Percentiles rank a stretch among this genome's conserved stretches.
Conservation (phyloP, 73 alveolate species). For the Paramecium sonneborni region DNA sequence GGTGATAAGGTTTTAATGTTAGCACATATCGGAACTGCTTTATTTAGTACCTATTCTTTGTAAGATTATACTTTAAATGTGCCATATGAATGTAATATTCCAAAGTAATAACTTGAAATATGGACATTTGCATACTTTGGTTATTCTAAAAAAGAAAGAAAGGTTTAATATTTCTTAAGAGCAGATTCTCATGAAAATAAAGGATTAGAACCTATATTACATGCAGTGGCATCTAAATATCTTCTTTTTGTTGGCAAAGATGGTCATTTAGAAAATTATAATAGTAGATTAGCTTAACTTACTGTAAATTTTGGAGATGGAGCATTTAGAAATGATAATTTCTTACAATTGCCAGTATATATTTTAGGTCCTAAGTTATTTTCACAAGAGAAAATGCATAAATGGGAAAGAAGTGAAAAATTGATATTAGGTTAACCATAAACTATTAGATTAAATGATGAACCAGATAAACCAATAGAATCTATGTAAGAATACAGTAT, state of each 20-base stretch:
- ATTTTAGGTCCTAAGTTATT: background rate
- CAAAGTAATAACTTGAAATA: background rate
- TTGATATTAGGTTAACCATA: background rate
- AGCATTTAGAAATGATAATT: conserved; percentile 10
- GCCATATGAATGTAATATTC: conserved; percentile 46
- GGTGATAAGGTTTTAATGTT: conserved; percentile 28
- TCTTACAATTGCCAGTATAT: background rate
- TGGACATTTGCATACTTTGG: conserved; percentile 47
- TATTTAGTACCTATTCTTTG: background rate
- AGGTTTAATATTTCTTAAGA: conserved; percentile 13
- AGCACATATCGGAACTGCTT: conserved; percentile 1
- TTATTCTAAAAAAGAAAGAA: background rate
- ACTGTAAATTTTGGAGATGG: conserved; percentile 19
- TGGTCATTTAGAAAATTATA: background rate
- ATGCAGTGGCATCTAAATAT: conserved; percentile 43
- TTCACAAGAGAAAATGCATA: background rate
- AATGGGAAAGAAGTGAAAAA: conserved; percentile 40
- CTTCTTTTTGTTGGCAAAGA: background rate
- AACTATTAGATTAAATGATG: background rate
- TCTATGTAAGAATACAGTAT: background rate
- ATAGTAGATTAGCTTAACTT: conserved; percentile 14
- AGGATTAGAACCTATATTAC: background rate
- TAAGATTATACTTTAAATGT: background rate
- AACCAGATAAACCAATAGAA: conserved; percentile 24
- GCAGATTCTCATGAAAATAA: conserved; percentile 38